Evolutionary conservation across 441 rosid species (phyloP), one percentile per base, ranked within the genome.

Genomic region (Pelargonium australe): DNA sequence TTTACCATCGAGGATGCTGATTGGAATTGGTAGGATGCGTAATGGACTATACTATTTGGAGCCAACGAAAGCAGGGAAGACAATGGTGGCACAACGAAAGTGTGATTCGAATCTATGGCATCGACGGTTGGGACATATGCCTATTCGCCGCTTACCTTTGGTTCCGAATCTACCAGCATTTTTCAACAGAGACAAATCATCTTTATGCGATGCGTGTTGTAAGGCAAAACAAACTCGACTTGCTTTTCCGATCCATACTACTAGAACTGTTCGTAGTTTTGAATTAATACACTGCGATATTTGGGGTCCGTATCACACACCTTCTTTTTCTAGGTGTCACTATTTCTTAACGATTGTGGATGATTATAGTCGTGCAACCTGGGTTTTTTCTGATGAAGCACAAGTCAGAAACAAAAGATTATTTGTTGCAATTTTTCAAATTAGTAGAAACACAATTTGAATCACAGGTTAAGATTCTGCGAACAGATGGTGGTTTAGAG

Each of bases 291-390:
- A 70, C 23, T 23, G 44, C 43, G 72, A 70, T 43, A 19, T 62
- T 4, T 70, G 25, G 68, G 72, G 72, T 4, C 5, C 19, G 7
- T 34, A 25, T 28, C 10, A 3, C 17, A 17, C 17, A 1, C 23
- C 61, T 0, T 5, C 7, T 14, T 6, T 13, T 17, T 13, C 7
- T n/a, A 6, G 7, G 8, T 6, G 14, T 10, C 11, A 28, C 5
- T 63, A 25, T 16, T 64, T 70, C 23, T 34, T 70, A 4, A 63
- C 63, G 1, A 60, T 70, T 2, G 47, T 70, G 0, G 40, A 64
- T 64, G 66, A 69, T 23, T 62, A 28, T 12, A 13, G 53, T 40
- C 25, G 64, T 7, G 25, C 8, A 0, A 14, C 23, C 9, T 60
- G 34, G 67, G 44, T 41, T 45, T 45, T 11, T 11, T 5, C 5